Percentiles rank a stretch among this genome's conserved stretches.
Conservation (phyloP, 2,329 filamentous ascomycete genomes). For the Aspergillus tubingensis region DNA sequence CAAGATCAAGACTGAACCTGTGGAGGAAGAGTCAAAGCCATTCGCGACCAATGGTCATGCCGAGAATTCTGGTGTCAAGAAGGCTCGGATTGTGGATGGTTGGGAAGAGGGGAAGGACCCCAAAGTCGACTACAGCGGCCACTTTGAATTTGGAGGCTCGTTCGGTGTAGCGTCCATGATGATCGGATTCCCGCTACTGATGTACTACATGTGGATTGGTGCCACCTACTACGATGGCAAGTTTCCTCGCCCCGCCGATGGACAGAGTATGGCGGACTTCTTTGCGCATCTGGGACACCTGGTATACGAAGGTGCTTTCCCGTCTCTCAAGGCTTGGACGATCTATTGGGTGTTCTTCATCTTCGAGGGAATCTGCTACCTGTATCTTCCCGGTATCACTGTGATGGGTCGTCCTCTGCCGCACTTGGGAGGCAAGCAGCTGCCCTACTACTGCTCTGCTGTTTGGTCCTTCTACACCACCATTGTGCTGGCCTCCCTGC, state of each 20-base stretch:
- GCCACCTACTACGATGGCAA: conserved; percentile 89
- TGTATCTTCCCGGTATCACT: conserved; percentile 82
- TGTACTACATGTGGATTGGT: conserved; percentile 99
- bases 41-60: conserved; percentile 22
- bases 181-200: conserved; percentile 87
- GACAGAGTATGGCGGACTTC: conserved; percentile 72
- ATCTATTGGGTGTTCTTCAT: conserved; percentile 96
- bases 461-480: conserved; percentile 86
- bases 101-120: conserved; percentile 46
- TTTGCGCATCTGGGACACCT: conserved; percentile 68
- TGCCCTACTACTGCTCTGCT: conserved; percentile 93
- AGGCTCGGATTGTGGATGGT: conserved; percentile 41
- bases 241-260: conserved; percentile 67
- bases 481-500: conserved; percentile 66
- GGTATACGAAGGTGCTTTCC: conserved; percentile 82
- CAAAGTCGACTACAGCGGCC: conserved; percentile 51
- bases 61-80: conserved; percentile 23
- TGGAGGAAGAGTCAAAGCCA: conserved; percentile 26
- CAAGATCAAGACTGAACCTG: conserved; percentile 31
- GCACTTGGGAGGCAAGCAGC: conserved; percentile 78
- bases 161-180: conserved; percentile 81
- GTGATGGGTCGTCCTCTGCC: conserved; percentile 84
- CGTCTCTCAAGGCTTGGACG: conserved; percentile 76
- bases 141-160: conserved; percentile 84
- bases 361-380: conserved; percentile 80